These are phyloP conservation scores for Herpetospermum pedunculosum DNA, from an alignment of 306 rosid genomes.

Conservation along the genomic window DNA sequence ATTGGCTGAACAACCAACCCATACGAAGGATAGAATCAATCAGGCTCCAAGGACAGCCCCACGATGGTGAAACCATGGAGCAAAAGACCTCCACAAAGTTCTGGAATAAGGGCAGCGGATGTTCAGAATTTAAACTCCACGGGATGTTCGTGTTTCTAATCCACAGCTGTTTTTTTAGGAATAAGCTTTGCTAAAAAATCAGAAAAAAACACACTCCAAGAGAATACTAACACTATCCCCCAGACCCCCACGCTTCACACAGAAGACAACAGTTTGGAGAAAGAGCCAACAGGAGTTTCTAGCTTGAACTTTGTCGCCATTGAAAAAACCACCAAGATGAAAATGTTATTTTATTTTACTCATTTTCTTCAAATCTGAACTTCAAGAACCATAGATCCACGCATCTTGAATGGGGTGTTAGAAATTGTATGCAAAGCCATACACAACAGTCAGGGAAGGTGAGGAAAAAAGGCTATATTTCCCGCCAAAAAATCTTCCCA, in stretches of 20 bases:
- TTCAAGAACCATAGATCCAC: neutral
- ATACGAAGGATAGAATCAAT: neutral
- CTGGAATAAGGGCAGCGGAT: neutral
- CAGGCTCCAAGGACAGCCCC: neutral
- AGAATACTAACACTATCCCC: neutral
- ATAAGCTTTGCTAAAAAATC: neutral
- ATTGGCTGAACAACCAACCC: neutral
- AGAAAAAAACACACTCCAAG: neutral
- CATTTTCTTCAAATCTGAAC: neutral
- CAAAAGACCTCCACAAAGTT: neutral
- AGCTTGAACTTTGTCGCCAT: neutral
- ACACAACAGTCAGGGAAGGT: neutral
- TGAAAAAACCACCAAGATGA: neutral
- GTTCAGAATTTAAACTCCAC: neutral
- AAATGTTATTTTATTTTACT: neutral
- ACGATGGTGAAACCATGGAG: neutral
- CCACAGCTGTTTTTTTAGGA: neutral
- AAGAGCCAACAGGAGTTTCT: neutral
- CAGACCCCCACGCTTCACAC: neutral
- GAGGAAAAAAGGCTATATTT: neutral
- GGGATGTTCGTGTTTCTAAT: neutral
- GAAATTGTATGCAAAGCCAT: neutral
- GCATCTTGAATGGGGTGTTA: neutral
- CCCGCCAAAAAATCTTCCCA: neutral
- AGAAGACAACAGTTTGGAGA: neutral